phyloP scores from a whole-genome alignment of 202 grass and related monocot species.

The Setaria italica region DNA sequence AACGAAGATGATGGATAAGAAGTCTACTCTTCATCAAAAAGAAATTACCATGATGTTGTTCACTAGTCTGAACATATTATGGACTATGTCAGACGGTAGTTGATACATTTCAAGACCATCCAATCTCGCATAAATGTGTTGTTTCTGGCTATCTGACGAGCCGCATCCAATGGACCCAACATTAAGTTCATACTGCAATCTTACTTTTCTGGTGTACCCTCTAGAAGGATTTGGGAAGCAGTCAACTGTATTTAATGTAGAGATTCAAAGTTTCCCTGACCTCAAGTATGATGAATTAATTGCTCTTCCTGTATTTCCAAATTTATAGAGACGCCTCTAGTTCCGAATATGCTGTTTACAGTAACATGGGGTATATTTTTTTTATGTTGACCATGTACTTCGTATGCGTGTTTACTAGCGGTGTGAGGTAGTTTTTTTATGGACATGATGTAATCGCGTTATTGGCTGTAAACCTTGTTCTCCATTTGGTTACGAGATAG shows the following conservation, averaged over 20 bases:
- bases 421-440: background rate
- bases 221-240: background rate
- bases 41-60: background rate
- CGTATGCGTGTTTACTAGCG: background rate
- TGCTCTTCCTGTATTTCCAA: background rate
- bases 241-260: background rate
- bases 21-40: background rate
- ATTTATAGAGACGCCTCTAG: background rate
- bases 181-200: background rate
- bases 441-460: background rate
- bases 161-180: conserved; percentile 13
- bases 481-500: background rate
- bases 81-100: background rate
- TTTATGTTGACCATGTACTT: background rate
- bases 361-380: background rate
- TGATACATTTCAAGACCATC: background rate
- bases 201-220: background rate
- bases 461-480: background rate
- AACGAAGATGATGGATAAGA: background rate
- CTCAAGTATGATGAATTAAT: background rate
- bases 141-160: conserved; percentile 29
- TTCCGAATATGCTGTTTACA: background rate
- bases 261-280: background rate
- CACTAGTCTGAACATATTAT: background rate
- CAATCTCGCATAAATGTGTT: background rate